These are phyloP conservation scores for Friedmanniomyces endolithicus DNA, from an alignment of 495 filamentous ascomycete species.

Conservation along the genomic window DNA sequence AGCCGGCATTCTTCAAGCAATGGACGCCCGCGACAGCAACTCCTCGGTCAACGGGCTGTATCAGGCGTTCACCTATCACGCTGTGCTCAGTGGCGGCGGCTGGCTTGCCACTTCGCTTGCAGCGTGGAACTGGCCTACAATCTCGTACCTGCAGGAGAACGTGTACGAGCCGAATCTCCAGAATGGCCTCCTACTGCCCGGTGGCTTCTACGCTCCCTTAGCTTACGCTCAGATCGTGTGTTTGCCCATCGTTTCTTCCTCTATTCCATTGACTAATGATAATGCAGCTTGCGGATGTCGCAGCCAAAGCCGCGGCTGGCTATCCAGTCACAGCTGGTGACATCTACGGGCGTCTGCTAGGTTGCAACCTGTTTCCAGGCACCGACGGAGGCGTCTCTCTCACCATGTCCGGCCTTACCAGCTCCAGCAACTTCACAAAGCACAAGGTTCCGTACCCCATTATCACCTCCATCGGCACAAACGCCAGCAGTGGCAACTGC, in stretches of 20 bases:
- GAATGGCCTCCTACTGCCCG: slow-evolving; percentile 25
- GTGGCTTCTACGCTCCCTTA: slow-evolving; percentile 18
- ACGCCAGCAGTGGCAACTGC: slow-evolving; percentile 27
- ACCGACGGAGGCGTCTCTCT: slow-evolving; percentile 29
- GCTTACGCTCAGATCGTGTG: not conserved
- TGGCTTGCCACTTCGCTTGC: slow-evolving; percentile 36
- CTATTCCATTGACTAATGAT: not conserved
- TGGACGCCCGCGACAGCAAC: slow-evolving; percentile 33
- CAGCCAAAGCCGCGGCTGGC: slow-evolving; percentile 29
- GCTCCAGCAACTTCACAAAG: slow-evolving; percentile 27
- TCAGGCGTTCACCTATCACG: slow-evolving; percentile 36
- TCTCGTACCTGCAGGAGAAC: slow-evolving; percentile 25
- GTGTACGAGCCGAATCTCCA: slow-evolving; percentile 31
- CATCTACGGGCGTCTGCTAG: slow-evolving; percentile 32
- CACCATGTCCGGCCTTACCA: slow-evolving; percentile 28
- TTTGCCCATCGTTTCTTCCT: not conserved
- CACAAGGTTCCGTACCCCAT: slow-evolving; percentile 35
- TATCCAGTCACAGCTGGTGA: slow-evolving; percentile 32
- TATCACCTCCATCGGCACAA: slow-evolving; percentile 28
- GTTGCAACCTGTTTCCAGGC: slow-evolving; percentile 30
- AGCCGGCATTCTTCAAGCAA: slow-evolving; percentile 34
- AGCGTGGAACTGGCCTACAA: slow-evolving; percentile 35
- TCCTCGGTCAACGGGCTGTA: slow-evolving; percentile 31
- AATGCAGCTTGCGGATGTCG: slow-evolving; percentile 22
- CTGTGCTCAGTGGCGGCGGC: slow-evolving; percentile 35